These are phyloP conservation scores for Lathyrus oleraceus DNA, from an alignment of 306 rosid species.

Conservation along the genomic window DNA sequence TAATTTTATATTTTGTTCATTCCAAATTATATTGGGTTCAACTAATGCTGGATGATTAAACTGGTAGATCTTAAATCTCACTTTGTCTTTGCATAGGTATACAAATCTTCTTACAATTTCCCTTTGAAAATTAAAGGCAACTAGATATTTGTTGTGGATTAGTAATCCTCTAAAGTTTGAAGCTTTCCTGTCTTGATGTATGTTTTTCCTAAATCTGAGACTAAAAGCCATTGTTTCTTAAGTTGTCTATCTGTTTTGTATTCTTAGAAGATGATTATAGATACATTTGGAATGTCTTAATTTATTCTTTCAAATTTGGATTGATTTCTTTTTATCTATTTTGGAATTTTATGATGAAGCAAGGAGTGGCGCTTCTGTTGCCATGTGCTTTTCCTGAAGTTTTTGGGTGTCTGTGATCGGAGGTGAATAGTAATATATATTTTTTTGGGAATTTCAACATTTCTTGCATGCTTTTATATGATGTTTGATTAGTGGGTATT, in stretches of 20 bases:
- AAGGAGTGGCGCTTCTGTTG: neutral
- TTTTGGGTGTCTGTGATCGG: slow-evolving; percentile 16
- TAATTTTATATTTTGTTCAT: neutral
- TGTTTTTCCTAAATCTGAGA: slow-evolving; percentile 18
- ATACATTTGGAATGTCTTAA: slow-evolving; percentile 20
- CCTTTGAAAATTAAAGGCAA: slow-evolving; percentile 20
- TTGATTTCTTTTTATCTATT: slow-evolving; percentile 15
- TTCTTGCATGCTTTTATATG: slow-evolving; percentile 26
- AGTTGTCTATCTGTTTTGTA: neutral
- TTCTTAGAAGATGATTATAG: neutral
- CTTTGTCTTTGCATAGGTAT: neutral
- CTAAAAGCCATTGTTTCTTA: slow-evolving; percentile 4
- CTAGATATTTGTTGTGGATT: slow-evolving; percentile 8
- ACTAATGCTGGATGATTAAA: neutral
- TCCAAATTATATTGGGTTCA: slow-evolving; percentile 25
- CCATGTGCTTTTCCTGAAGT: slow-evolving; percentile 2
- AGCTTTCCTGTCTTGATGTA: neutral
- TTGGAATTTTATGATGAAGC: slow-evolving; percentile 15
- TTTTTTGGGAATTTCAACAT: slow-evolving; percentile 7
- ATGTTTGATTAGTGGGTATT: slow-evolving; percentile 12
- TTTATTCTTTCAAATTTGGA: slow-evolving; percentile 15
- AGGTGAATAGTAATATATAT: slow-evolving; percentile 11
- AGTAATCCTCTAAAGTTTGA: slow-evolving; percentile 7
- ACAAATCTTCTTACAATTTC: slow-evolving; percentile 7
- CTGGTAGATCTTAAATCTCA: slow-evolving; percentile 1